Percentiles rank a stretch among this genome's conserved stretches.
Evolutionary conservation across 257 asterid species (phyloP).

Genomic region (Solanum medicagineum): DNA sequence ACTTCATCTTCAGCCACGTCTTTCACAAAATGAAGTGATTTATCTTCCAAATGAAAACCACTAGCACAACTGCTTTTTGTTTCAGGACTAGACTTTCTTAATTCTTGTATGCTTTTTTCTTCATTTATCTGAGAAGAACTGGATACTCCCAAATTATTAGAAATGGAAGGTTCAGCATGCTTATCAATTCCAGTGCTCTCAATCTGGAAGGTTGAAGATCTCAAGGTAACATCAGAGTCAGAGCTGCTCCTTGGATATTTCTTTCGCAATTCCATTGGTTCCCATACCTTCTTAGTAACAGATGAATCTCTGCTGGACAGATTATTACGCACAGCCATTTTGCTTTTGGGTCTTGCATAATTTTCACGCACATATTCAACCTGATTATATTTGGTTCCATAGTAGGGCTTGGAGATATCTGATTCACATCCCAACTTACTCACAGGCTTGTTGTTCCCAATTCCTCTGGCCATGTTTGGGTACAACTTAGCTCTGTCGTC

Average conservation of each 20-base stretch:
- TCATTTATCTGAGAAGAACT: conserved; percentile 19
- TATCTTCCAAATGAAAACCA: conserved; percentile 11
- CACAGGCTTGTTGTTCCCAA: conserved; percentile 30
- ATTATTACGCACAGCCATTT: conserved; percentile 24
- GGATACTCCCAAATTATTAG: conserved; percentile 34
- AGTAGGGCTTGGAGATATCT: conserved; percentile 57
- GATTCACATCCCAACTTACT: conserved; percentile 34
- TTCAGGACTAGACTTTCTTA: conserved; percentile 11
- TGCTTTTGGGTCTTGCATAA: conserved; percentile 49
- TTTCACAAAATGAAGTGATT: conserved; percentile 25
- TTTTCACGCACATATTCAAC: conserved; percentile 37
- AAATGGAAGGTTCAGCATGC: conserved; percentile 32
- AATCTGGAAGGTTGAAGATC: conserved; percentile 33
- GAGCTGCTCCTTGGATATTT: conserved; percentile 56
- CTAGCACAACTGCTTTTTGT: conserved; percentile 8
- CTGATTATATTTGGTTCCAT: conserved; percentile 38
- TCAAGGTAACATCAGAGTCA: conserved; percentile 56
- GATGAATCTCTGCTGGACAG: conserved; percentile 20
- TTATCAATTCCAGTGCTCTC: conserved; percentile 45
- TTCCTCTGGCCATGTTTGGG: conserved; percentile 26
- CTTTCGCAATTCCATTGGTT: conserved; percentile 81
- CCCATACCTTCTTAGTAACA: conserved; percentile 78
- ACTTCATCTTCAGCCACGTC: conserved; percentile 24
- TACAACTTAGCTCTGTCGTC: conserved; percentile 55
- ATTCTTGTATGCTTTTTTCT: conserved; percentile 17